A percentile compares a stretch with the other conserved stretches of the same genome.
Evolutionary conservation across 768 basidiomycete genomes (phyloP).

Genomic region (Tulasnella sp.): DNA sequence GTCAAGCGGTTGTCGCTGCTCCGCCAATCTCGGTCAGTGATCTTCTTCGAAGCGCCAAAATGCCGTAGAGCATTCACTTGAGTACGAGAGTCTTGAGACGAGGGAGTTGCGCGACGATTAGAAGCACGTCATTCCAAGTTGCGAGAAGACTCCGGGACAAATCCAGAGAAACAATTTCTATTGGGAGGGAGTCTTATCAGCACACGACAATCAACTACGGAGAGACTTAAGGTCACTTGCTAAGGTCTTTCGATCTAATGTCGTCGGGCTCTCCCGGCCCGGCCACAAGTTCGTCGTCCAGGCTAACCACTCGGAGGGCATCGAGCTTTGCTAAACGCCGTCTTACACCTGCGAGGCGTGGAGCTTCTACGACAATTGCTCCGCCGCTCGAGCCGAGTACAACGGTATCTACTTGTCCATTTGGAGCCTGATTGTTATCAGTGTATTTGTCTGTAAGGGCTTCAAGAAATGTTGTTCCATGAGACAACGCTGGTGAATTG

Average conservation of each 20-base stretch:
- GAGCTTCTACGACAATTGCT: constrained; percentile 76
- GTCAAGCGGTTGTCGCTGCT: constrained; percentile 57
- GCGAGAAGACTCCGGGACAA: constrained; percentile 64
- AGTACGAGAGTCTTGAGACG: constrained; percentile 53
- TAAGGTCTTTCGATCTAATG: constrained; percentile 50
- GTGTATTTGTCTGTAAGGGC: constrained; percentile 73
- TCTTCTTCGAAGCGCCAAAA: constrained; percentile 8
- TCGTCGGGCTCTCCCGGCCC: constrained; percentile 37
- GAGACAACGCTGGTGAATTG: constrained; percentile 37
- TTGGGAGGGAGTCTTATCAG: constrained; percentile 23
- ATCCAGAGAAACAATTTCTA: constrained; percentile 65
- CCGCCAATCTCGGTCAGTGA: constrained; percentile 12
- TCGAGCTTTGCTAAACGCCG: constrained; percentile 53
- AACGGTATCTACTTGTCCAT: constrained; percentile 45
- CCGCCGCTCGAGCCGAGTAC: constrained; percentile 73
- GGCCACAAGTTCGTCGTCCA: constrained; percentile 55
- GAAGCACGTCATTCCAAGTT: constrained; percentile 56
- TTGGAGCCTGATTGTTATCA: constrained; percentile 32
- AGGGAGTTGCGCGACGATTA: constrained; percentile 51
- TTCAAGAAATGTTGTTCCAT: constrained; percentile 59
- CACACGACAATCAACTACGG: constrained; percentile 2
- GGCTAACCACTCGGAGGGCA: constrained; percentile 63
- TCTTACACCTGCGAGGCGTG: constrained; percentile 68
- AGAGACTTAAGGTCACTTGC: constrained; percentile 35
- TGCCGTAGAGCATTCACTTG: constrained; percentile 46